Conservation (phyloP, 495 filamentous ascomycete genomes). For the Pyronema domesticum region DNA sequence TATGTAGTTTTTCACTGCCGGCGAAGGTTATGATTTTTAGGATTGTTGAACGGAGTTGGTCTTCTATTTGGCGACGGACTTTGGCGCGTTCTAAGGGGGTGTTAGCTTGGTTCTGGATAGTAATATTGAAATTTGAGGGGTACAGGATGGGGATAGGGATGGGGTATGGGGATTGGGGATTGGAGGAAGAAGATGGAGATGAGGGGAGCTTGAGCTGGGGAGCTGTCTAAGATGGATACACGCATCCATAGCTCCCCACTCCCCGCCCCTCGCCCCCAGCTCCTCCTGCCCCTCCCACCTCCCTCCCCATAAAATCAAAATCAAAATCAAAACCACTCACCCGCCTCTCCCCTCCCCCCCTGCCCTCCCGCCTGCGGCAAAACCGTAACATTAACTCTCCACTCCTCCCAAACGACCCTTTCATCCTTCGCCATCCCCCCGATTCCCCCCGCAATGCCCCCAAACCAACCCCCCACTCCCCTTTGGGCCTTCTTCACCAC, state of each 20-base stretch:
- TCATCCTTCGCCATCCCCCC: conserved; percentile 73
- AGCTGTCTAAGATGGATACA: no score
- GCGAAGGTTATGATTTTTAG: conserved; percentile 75
- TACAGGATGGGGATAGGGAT: no score
- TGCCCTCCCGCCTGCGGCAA: conserved; percentile 74
- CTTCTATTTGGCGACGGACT: conserved; percentile 72
- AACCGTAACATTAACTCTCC: conserved; percentile 81
- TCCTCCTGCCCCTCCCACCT: background rate
- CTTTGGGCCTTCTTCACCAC: conserved; percentile 37
- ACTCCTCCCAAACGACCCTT: conserved; percentile 91
- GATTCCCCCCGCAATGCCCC: no score
- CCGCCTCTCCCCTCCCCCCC: conserved; percentile 70
- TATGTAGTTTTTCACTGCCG: conserved; percentile 83
- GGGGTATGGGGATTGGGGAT: background rate
- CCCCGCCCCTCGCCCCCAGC: no score
- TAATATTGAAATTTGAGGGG: no score
- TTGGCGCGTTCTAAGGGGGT: conserved; percentile 53
- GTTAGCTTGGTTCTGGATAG: no score
- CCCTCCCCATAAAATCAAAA: background rate
- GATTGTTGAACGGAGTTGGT: conserved; percentile 64
- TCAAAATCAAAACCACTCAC: conserved; percentile 34
- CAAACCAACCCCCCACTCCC: no score
- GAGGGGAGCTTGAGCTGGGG: no score
- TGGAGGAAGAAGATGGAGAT: no score
- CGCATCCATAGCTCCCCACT: no score